Conservation (phyloP, 1,284 basidiomycete species). For the Ceratobasidium papillatum region DNA sequence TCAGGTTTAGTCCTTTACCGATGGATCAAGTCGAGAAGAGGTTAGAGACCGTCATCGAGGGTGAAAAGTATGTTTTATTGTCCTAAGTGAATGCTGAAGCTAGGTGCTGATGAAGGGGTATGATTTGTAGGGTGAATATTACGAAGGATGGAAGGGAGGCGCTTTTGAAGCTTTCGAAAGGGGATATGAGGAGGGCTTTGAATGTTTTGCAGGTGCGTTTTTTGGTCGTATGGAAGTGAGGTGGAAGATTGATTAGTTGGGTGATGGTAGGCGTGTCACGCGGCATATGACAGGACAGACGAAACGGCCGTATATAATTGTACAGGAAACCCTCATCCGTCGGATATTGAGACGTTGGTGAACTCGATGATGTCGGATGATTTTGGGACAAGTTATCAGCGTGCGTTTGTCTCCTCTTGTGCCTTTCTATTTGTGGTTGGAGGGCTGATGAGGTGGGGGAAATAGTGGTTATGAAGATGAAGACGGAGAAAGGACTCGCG, state of each 20-base stretch:
- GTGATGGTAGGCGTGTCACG: constrained; percentile 81
- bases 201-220: constrained; percentile 81
- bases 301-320: constrained; percentile 96
- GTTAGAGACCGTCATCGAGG: constrained; percentile 80
- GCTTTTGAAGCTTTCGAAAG: constrained; percentile 89
- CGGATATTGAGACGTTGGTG: constrained; percentile 92
- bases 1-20: constrained; percentile 96
- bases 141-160: constrained; percentile 89
- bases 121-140: constrained; percentile 74
- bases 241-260: background rate
- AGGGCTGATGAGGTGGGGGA: background rate
- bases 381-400: constrained; percentile 90
- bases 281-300: constrained; percentile 89
- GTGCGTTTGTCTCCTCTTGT: constrained; percentile 68
- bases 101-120: background rate
- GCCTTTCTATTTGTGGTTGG: constrained; percentile 19
- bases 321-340: constrained; percentile 95
- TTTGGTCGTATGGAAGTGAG: constrained; percentile 22
- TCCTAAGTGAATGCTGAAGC: background rate
- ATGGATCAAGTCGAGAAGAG: constrained; percentile 86
- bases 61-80: constrained; percentile 80
- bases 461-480: constrained; percentile 85
- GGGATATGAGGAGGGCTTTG: constrained; percentile 97
- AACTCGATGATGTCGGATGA: constrained; percentile 97
- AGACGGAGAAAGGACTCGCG: constrained; percentile 92